Evolutionary conservation across 176 grass and related monocot genomes (phyloP).

Genomic region (Melocanna baccifera): DNA sequence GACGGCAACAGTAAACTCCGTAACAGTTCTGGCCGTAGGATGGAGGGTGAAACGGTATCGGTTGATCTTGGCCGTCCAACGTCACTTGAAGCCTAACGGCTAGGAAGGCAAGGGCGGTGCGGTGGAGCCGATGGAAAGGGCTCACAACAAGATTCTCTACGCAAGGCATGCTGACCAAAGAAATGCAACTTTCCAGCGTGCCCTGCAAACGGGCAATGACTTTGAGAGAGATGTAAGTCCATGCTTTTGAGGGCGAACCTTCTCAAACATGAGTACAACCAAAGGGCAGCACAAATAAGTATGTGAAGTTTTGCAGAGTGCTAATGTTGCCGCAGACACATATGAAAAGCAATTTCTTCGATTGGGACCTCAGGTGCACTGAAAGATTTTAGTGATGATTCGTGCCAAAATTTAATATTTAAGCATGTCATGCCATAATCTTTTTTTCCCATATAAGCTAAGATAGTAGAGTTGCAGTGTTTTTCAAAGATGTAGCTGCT

Average conservation of each 20-base stretch:
- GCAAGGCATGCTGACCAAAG: conserved; percentile 84
- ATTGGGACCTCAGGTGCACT: not conserved
- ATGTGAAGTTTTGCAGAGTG: not conserved
- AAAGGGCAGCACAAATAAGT: conserved; percentile 27
- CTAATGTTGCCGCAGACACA: too few species aligned
- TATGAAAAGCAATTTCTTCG: not conserved
- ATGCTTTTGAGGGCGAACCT: conserved; percentile 77
- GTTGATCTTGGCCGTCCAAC: too few species aligned
- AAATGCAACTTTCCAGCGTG: conserved; percentile 80
- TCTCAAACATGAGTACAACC: conserved; percentile 73
- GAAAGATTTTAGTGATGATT: conserved; percentile 8
- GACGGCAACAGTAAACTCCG: too few species aligned
- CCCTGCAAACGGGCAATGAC: conserved; percentile 69
- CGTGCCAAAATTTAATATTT: not conserved
- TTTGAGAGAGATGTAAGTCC: conserved; percentile 79
- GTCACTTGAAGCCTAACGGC: too few species aligned
- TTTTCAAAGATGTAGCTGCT: not conserved
- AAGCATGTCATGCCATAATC: not conserved
- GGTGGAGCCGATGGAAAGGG: too few species aligned
- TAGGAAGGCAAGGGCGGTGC: too few species aligned
- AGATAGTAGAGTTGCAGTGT: not conserved
- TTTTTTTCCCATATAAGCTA: not conserved
- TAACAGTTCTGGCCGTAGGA: too few species aligned
- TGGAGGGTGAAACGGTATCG: too few species aligned
- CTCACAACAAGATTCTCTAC: conserved; percentile 97